Percentiles rank a stretch among this genome's conserved stretches.
Evolutionary conservation across 2,329 filamentous ascomycete genomes (phyloP).

Genomic region (Aspergillus flavus): DNA sequence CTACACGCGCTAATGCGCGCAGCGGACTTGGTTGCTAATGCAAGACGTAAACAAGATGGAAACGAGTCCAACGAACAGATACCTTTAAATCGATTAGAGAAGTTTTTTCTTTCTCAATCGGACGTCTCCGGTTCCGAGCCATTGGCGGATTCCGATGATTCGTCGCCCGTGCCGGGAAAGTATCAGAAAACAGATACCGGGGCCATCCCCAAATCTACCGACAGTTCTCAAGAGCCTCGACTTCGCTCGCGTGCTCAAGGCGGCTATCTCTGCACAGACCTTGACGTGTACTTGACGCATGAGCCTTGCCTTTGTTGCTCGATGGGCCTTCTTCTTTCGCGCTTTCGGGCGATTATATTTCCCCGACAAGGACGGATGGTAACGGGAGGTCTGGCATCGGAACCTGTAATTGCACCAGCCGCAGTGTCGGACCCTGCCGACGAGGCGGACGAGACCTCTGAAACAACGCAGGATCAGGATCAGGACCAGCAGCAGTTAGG

Average conservation of each 20-base stretch:
- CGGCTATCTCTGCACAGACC: conserved; percentile 89
- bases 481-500: conserved; percentile 20
- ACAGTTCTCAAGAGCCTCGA: conserved; percentile 43
- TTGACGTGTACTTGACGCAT: conserved; percentile 92
- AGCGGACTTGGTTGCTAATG: conserved; percentile 45
- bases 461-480: conserved; percentile 29
- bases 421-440: conserved; percentile 1
- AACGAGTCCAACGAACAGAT: conserved; percentile 18
- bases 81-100: conserved; percentile 31
- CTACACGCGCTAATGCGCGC: conserved; percentile 51
- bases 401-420: conserved; percentile 45
- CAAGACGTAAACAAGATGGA: conserved; percentile 36
- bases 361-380: conserved; percentile 65
- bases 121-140: conserved; percentile 53
- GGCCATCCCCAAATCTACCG: conserved; percentile 17
- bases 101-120: conserved; percentile 48
- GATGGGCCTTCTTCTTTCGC: conserved; percentile 93
- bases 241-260: conserved; percentile 72
- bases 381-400: conserved; percentile 81
- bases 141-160: conserved; percentile 11
- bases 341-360: conserved; percentile 86
- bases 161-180: conserved; percentile 19
- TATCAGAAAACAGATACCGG: conserved; percentile 20
- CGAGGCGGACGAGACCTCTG: conserved; percentile 14
- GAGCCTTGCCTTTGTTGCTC: conserved; percentile 97